Evolutionary conservation across 1,284 basidiomycete species (phyloP).

Genomic region (Microbotryum lychnidis-dioicae): DNA sequence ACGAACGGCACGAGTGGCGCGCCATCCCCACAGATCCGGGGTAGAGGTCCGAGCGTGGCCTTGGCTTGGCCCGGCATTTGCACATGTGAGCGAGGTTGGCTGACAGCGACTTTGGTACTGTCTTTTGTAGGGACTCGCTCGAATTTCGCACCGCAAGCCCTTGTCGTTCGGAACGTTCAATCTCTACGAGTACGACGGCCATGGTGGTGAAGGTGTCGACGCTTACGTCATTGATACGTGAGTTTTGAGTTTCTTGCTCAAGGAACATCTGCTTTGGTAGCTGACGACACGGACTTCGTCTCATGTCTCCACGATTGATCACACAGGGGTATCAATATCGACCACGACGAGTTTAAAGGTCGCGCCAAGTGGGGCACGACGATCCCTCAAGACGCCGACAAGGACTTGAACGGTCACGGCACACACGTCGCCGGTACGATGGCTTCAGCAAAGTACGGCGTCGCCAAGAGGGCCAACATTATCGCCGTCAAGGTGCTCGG

Average conservation of each 20-base stretch:
- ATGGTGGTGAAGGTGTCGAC: constrained; percentile 84
- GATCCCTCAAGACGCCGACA: constrained; percentile 68
- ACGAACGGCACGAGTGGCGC: no score
- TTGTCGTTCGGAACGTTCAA: constrained; percentile 78
- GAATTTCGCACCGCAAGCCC: constrained; percentile 77
- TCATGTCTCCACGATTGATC: constrained; percentile 46
- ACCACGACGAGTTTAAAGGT: constrained; percentile 80
- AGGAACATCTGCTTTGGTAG: neutral
- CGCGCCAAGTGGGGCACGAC: constrained; percentile 77
- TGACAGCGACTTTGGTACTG: constrained; percentile 17
- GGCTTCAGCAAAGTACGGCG: constrained; percentile 73
- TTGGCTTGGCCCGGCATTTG: neutral
- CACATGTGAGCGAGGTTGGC: neutral
- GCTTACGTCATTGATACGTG: constrained; percentile 56
- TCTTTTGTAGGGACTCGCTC: constrained; percentile 69
- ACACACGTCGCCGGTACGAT: constrained; percentile 65
- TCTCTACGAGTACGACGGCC: constrained; percentile 66
- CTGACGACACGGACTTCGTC: neutral
- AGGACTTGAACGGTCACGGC: constrained; percentile 58
- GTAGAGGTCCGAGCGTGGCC: neutral
- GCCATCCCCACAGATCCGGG: no score
- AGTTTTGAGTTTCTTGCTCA: neutral
- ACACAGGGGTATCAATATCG: constrained; percentile 80
- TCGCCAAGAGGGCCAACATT: constrained; percentile 86
- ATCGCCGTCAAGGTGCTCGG: constrained; percentile 97